These are phyloP conservation scores for Vigna nakashimae DNA, from an alignment of 306 rosid genomes.

Conservation along the genomic window DNA sequence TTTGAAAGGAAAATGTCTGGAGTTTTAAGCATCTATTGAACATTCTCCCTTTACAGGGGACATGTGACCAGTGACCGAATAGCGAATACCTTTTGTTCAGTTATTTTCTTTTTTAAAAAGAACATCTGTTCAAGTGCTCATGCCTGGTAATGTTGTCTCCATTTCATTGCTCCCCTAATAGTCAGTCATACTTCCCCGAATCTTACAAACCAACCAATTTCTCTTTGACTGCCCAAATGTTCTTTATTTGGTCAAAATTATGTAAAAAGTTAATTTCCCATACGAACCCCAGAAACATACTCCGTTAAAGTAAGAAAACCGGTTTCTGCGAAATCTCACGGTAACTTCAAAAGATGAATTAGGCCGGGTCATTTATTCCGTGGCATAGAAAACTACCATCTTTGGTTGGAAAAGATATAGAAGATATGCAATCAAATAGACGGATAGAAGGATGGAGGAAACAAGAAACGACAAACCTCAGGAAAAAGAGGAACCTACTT, in stretches of 20 bases:
- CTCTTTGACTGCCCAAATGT: slow-evolving; percentile 31
- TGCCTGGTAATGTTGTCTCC: slow-evolving; percentile 41
- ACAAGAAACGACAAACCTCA: slow-evolving; percentile 26
- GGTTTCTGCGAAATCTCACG: not conserved
- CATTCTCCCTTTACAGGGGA: slow-evolving; percentile 36
- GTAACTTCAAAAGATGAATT: not conserved
- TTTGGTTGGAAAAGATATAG: not conserved
- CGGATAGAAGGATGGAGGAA: not conserved
- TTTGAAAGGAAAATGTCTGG: slow-evolving; percentile 3
- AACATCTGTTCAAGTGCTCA: slow-evolving; percentile 18
- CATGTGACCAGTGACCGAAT: slow-evolving; percentile 32
- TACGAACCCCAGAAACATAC: slow-evolving; percentile 17
- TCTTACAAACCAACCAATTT: slow-evolving; percentile 37
- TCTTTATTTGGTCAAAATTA: slow-evolving; percentile 44
- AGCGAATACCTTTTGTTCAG: slow-evolving; percentile 29
- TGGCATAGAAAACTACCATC: not conserved
- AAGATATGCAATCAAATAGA: slow-evolving; percentile 22
- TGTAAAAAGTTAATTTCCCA: slow-evolving; percentile 38
- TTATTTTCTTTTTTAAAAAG: not conserved
- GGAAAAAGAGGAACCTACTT: slow-evolving; percentile 7
- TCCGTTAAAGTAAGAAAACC: slow-evolving; percentile 14
- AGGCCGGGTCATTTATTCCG: slow-evolving; percentile 8
- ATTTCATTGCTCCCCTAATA: slow-evolving; percentile 32
- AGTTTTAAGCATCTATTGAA: slow-evolving; percentile 24
- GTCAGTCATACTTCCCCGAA: slow-evolving; percentile 4